Base-by-base conservation (phyloP, 2,329 filamentous ascomycete genomes). In the Ceratocystis eucalypticola region DNA sequence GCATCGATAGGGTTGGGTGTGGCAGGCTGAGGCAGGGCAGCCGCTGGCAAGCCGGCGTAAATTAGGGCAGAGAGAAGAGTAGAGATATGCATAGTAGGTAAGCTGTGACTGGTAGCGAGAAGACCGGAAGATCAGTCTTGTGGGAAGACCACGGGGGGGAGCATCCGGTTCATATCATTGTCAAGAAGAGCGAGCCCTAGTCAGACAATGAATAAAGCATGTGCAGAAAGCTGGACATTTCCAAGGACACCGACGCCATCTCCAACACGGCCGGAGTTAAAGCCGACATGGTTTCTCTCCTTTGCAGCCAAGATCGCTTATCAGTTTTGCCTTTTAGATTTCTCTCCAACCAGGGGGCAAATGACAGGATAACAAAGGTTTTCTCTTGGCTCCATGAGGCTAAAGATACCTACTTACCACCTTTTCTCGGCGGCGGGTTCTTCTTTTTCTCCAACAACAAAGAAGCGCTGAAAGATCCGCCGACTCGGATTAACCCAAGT, bases 1-100 rank as follows among this genome's bases (percentile, higher is more conserved):
- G 61, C 61, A 2, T 68, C 30, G 25, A 55, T 22, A 28, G 53
- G 55, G 22, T 65, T 50, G 5, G 64, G 45, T 44, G 48, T 63
- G 28, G 44, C 44, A 17, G 25, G 61, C n/a, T 45, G 53, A 30
- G 66, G 62, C 7, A 65, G 33, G 30, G 50, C 33, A 33, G 67
- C 64, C 20, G 28, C 64, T 2, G 45, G 25, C 2, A 57, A 65
- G 44, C 53, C 45, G 5, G n/a, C 45, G 17, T 44, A 55, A n/a
- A 65, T 7, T 1, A 65, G 41, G 41, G 55, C 64, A 5, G 41
- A 15, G 5, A 65, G n/a, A 30, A 59, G 28, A 37, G 25, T 17
- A 17, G 15, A n/a, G 28, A 20, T 33, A 3, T 28, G 28, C 53
- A 59, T 59, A 5, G 53, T n/a, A 25, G 28, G 17, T 37, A 25